Conservation (phyloP, 176 grass and related monocot genomes). For the Eragrostis nindensis region DNA sequence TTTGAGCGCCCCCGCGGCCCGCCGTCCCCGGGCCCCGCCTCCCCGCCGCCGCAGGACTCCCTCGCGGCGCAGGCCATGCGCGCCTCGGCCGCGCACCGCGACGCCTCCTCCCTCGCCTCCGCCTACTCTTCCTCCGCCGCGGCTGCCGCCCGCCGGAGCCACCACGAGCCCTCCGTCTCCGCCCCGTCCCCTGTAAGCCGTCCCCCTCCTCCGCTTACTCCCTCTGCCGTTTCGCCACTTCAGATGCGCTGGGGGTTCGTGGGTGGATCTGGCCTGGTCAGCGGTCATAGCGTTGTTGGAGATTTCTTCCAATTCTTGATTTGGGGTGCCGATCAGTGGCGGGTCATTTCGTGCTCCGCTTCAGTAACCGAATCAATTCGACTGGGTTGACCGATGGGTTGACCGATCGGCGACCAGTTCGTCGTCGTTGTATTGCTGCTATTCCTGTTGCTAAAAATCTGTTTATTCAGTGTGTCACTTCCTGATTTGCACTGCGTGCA, state of each 20-base stretch:
- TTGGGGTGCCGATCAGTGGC: neutral
- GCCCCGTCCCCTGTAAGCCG: slow-evolving; percentile 47
- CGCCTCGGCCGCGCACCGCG: slow-evolving; percentile 92
- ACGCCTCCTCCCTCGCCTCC: slow-evolving; percentile 87
- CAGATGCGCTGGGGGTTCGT: slow-evolving; percentile 25
- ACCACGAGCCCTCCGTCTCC: slow-evolving; percentile 56
- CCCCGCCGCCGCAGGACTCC: slow-evolving; percentile 58
- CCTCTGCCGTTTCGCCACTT: neutral
- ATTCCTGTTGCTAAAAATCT: neutral
- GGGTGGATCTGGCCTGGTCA: slow-evolving; percentile 51
- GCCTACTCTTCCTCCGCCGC: slow-evolving; percentile 76
- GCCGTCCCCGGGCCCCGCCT: slow-evolving; percentile 40
- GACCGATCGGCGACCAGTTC: slow-evolving; percentile 6
- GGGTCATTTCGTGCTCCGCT: neutral
- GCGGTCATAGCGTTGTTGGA: neutral
- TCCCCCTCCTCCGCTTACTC: no score
- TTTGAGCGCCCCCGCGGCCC: slow-evolving; percentile 34
- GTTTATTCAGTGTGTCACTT: neutral
- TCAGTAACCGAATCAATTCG: neutral
- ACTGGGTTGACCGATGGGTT: neutral
- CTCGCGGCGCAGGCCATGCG: slow-evolving; percentile 93
- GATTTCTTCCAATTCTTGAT: slow-evolving; percentile 7
- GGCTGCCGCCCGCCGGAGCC: slow-evolving; percentile 45
- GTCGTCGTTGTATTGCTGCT: neutral
- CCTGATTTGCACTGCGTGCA: neutral